Evolutionary conservation across 2,329 filamentous ascomycete species (phyloP).

Genomic region (Microdochium trichocladiopsis): DNA sequence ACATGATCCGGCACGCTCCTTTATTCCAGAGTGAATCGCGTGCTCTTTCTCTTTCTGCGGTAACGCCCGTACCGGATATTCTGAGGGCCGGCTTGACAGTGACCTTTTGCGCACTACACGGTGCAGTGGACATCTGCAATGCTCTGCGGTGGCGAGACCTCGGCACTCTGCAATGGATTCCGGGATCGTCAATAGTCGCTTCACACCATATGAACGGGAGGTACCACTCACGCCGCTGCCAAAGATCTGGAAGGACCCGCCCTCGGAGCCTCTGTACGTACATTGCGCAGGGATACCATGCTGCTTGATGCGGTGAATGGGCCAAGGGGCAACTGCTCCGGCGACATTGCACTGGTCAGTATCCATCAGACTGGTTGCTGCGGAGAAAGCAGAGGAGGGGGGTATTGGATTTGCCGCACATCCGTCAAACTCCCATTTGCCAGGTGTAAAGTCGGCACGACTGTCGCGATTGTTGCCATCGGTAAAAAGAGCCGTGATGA

Average conservation of each 20-base stretch:
- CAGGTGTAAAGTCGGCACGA: background rate
- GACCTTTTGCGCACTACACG: too few relatives aligned
- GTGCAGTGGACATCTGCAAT: background rate
- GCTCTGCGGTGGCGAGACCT: background rate
- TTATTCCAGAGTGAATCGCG: too few relatives aligned
- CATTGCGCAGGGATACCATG: background rate
- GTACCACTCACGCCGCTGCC: background rate
- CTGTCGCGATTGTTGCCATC: background rate
- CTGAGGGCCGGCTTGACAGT: too few relatives aligned
- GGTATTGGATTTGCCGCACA: background rate
- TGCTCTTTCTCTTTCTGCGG: too few relatives aligned
- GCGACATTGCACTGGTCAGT: background rate
- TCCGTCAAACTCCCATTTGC: background rate
- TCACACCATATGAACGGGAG: too few relatives aligned
- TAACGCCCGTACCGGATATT: too few relatives aligned
- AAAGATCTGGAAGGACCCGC: background rate
- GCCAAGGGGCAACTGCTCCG: background rate
- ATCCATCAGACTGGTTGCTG: too few relatives aligned
- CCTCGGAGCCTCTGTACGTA: background rate
- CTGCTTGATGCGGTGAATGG: background rate
- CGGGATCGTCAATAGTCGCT: background rate
- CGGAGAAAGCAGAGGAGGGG: too few relatives aligned
- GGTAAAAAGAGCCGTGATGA: background rate
- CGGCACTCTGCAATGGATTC: background rate
- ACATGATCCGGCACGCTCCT: too few relatives aligned